phyloP scores from a whole-genome alignment of 352 stramenopile species.

The Phytophthora sojae region DNA sequence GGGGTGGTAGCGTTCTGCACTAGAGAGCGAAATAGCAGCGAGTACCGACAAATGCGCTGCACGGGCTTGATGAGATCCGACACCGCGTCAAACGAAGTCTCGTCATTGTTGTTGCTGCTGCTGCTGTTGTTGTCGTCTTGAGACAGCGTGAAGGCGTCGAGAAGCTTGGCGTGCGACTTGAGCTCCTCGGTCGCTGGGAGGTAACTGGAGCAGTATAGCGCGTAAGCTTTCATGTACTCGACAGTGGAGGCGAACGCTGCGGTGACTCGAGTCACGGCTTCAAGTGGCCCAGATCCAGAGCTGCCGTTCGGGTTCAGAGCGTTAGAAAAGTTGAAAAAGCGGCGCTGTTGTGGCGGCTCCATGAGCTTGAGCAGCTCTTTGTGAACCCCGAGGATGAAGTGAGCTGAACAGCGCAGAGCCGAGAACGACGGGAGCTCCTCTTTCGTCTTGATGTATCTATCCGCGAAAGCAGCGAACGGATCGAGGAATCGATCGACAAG shows the following conservation, averaged over 20 bases:
- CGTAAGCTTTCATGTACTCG: conserved; percentile 80
- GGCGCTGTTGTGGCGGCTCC: conserved; percentile 16
- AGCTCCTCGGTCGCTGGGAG: conserved; percentile 57
- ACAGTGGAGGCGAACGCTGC: conserved; percentile 50
- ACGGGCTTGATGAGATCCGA: conserved; percentile 79
- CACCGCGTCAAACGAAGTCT: conserved; percentile 44
- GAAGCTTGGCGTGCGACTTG: conserved; percentile 45
- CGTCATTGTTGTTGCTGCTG: neutral
- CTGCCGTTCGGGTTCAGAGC: neutral
- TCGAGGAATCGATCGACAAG: conserved; percentile 36
- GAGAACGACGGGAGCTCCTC: conserved; percentile 31
- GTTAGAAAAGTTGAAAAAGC: conserved; percentile 30
- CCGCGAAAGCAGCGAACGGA: conserved; percentile 29
- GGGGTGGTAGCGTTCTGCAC: conserved; percentile 42
- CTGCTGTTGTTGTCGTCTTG: conserved; percentile 4
- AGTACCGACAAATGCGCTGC: conserved; percentile 76
- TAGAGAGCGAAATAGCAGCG: conserved; percentile 62
- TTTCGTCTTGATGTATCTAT: conserved; percentile 9
- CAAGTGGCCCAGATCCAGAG: conserved; percentile 15
- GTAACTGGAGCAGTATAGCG: conserved; percentile 69
- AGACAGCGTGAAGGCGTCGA: conserved; percentile 34
- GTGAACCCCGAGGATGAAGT: conserved; percentile 36
- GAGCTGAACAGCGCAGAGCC: conserved; percentile 18
- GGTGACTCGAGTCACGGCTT: conserved; percentile 37
- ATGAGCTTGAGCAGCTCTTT: conserved; percentile 31